These are phyloP conservation scores for Coniosporium tulheliwenetii DNA, from an alignment of 2,329 filamentous ascomycete genomes.

Conservation along the genomic window DNA sequence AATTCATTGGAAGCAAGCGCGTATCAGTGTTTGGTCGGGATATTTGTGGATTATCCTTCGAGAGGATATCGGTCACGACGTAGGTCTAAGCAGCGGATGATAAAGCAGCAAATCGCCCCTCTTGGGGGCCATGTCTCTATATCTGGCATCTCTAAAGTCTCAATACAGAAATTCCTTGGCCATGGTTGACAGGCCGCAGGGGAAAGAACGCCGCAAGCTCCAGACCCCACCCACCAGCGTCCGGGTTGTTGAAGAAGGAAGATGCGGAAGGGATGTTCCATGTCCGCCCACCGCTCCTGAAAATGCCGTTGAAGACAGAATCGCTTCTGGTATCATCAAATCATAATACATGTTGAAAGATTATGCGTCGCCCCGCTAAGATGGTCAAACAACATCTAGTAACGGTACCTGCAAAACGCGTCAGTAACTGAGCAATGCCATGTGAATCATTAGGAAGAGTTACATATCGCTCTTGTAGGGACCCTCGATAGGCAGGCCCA, in stretches of 20 bases:
- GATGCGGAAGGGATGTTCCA: not conserved
- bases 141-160: too few relatives aligned
- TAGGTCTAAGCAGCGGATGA: too few relatives aligned
- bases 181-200: too few relatives aligned
- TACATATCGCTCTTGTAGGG: slow-evolving; percentile 95
- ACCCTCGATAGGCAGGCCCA: slow-evolving; percentile 70
- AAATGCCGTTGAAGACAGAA: slow-evolving; percentile 48
- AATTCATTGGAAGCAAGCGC: too few relatives aligned
- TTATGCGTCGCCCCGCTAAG: slow-evolving; percentile 18
- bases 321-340: slow-evolving; percentile 42
- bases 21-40: too few relatives aligned
- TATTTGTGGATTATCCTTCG: too few relatives aligned
- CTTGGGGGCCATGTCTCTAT: too few relatives aligned
- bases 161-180: too few relatives aligned
- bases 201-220: not conserved
- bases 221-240: not conserved
- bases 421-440: slow-evolving; percentile 13
- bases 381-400: slow-evolving; percentile 5
- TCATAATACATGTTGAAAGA: slow-evolving; percentile 43
- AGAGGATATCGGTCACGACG: too few relatives aligned
- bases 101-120: too few relatives aligned
- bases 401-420: slow-evolving; percentile 2
- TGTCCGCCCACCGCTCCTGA: not conserved
- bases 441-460: slow-evolving; percentile 38
- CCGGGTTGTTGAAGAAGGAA: not conserved